Percentiles rank a stretch among this genome's conserved stretches.
Conservation (phyloP, 495 filamentous ascomycete genomes). For the Lophium mytilinum region DNA sequence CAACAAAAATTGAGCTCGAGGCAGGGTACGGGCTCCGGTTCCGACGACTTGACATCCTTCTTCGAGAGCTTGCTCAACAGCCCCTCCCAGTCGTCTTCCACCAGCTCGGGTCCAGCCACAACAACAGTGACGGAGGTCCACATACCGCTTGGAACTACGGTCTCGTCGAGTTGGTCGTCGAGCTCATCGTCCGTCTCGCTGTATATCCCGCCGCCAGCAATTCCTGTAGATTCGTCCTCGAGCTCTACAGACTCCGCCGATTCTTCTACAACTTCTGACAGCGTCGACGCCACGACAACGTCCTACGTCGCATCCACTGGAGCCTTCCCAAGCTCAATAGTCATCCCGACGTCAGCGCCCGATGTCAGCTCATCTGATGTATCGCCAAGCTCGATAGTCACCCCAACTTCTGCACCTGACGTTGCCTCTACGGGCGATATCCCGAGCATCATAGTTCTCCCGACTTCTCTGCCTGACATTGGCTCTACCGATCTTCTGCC, state of each 20-base stretch:
- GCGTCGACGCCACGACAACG: neutral
- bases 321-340: constrained; percentile 11
- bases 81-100: neutral
- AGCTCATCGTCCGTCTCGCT: neutral
- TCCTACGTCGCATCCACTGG: constrained; percentile 4
- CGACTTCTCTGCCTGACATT: neutral
- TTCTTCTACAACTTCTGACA: neutral
- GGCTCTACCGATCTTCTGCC: constrained; percentile 4
- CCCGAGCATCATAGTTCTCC: neutral
- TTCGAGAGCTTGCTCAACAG: constrained; percentile 1
- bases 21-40: constrained; percentile 1
- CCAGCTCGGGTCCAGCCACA: neutral
- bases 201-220: constrained; percentile 11
- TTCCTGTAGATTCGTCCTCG: neutral
- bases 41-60: constrained; percentile 2
- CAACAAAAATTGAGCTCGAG: constrained; percentile 3
- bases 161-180: neutral
- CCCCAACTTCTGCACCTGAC: neutral
- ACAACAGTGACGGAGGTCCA: constrained; percentile 11
- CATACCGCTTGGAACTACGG: constrained; percentile 1
- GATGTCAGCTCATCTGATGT: neutral
- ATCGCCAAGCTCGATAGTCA: constrained; percentile 2
- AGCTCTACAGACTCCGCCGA: neutral
- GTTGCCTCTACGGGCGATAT: neutral
- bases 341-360: neutral